These are phyloP conservation scores for Chloris gayana DNA, from an alignment of 176 grass and related monocot species.

Conservation along the genomic window DNA sequence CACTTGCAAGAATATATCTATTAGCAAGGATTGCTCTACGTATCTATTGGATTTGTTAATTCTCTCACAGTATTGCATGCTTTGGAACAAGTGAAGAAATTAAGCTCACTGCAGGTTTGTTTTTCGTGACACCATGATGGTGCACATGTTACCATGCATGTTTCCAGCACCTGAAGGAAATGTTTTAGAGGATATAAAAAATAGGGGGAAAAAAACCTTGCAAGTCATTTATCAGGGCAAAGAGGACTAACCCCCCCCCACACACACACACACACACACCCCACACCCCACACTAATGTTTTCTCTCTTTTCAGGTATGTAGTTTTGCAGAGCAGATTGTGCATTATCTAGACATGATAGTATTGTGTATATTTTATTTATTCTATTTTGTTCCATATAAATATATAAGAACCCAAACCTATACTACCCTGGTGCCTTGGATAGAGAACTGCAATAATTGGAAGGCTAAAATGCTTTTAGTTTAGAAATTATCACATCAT, in stretches of 20 bases:
- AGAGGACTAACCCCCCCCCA: too few species aligned
- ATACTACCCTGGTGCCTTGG: too few species aligned
- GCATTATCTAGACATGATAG: too few species aligned
- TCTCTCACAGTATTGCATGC: neutral
- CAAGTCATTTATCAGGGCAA: neutral
- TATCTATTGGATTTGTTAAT: neutral
- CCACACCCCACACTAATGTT: too few species aligned
- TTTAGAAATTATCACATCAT: too few species aligned
- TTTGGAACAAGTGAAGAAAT: neutral
- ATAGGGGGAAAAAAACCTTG: too few species aligned
- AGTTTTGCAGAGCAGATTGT: too few species aligned
- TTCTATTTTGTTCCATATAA: too few species aligned
- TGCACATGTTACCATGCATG: neutral
- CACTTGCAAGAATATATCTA: neutral
- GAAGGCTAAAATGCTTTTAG: neutral
- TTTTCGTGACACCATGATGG: neutral
- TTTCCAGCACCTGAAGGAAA: neutral
- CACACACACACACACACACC: too few species aligned
- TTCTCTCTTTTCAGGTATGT: too few species aligned
- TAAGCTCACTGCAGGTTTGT: neutral
- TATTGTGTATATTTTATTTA: too few species aligned
- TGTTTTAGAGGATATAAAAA: neutral
- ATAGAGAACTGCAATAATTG: neutral
- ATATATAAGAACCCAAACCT: too few species aligned
- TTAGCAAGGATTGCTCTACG: neutral